Base-by-base conservation (phyloP, 1,139 yeast genomes). In the Blastobotrys elegans region DNA sequence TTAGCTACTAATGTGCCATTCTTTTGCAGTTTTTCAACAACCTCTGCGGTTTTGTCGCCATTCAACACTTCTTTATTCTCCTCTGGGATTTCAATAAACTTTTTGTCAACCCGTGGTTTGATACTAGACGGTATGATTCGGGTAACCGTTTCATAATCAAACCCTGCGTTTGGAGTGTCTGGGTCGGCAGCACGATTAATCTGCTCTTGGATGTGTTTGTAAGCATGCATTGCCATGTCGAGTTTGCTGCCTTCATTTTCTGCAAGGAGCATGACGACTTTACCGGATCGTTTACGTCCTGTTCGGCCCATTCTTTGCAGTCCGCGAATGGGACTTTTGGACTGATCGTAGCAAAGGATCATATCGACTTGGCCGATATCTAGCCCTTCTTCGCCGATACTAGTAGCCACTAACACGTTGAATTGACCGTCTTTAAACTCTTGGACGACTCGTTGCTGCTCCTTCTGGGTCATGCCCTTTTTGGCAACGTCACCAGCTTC, bases 261-360 rank as follows among this genome's bases (percentile, higher is more conserved):
- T 5, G 96, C 79, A 59, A 92, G 80, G 14, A 94, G 68, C 48
- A 90, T 69, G 13, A 87, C 69, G 2, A 92, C 87, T 50, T 76
- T 77, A 41, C 99, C 99, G 55, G 84, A 88, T 55, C 97, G 72
- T 61, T 88, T 87, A 68, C 99, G 82, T 14, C 98, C 99, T 0
- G 99, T 94, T 69, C 99, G 80, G 30, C 99, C 99, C 94, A 94
- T 88, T 56, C 99, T 72, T 64, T 94, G 99, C 41, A 94, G 76
- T 58, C 86, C 89, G 50, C 95, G 87, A 50, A 94, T 92, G 0
- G 98, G 97, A 42, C 96, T 87, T 31, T 90, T 76, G 0, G 97
- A 89, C 0, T 96, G 87, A 59, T 94, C 98, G 65, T 82, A 92
- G 61, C 97, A 89, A 4, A 92, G 75, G 56, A 94, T 92, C 57